phyloP scores from a whole-genome alignment of 345 rosid genomes.

The Citropsis articulata region DNA sequence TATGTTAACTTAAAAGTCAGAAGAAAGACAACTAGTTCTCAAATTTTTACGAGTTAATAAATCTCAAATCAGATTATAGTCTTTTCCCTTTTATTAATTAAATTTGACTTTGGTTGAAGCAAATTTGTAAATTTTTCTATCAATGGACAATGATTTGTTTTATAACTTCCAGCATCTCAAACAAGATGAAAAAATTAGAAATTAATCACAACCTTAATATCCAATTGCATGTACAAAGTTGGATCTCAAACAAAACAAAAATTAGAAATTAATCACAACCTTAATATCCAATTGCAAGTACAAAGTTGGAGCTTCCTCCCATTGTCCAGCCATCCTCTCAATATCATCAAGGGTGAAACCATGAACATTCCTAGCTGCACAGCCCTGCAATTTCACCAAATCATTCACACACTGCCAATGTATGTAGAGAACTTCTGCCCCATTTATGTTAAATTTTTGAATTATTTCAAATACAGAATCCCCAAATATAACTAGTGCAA shows the following conservation, averaged over 20 bases:
- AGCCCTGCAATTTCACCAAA: slow-evolving; percentile 60
- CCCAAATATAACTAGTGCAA: not conserved
- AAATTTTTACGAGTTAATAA: not conserved
- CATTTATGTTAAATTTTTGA: slow-evolving; percentile 5
- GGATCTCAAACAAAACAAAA: slow-evolving; percentile 37
- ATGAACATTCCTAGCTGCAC: slow-evolving; percentile 94
- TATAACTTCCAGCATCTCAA: not conserved
- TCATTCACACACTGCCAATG: slow-evolving; percentile 12
- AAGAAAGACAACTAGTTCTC: slow-evolving; percentile 8
- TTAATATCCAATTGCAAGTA: slow-evolving; percentile 64
- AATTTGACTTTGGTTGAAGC: not conserved
- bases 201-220: slow-evolving; percentile 56
- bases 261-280: no score
- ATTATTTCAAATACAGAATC: not conserved
- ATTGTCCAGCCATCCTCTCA: slow-evolving; percentile 71
- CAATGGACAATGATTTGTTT: slow-evolving; percentile 7
- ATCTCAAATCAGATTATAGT: not conserved
- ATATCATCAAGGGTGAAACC: slow-evolving; percentile 77
- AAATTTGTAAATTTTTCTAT: not conserved
- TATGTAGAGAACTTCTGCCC: slow-evolving; percentile 5
- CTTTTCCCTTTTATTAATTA: not conserved
- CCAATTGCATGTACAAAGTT: slow-evolving; percentile 63
- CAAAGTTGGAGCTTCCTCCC: slow-evolving; percentile 85
- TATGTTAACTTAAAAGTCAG: not conserved
- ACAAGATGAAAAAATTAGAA: slow-evolving; percentile 10